Conservation (phyloP, 1,139 yeast genomes). For the Spencermartinsiella ligniputridi region DNA sequence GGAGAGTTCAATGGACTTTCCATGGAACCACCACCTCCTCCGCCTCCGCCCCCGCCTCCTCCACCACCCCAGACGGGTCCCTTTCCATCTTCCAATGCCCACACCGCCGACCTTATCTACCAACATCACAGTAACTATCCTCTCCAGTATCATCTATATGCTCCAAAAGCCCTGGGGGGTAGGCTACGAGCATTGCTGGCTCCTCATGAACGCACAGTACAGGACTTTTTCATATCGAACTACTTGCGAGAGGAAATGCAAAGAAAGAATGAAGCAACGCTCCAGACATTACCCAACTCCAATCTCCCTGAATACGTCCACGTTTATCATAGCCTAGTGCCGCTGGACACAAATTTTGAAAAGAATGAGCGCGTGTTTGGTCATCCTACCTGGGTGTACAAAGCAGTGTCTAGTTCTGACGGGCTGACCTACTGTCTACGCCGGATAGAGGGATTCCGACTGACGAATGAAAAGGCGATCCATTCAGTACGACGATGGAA, state of each 20-base stretch:
- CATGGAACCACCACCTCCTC: constrained; percentile 12
- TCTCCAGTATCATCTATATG: constrained; percentile 80
- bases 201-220: constrained; percentile 62
- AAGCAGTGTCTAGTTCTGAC: constrained; percentile 73
- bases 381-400: constrained; percentile 61
- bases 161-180: constrained; percentile 77
- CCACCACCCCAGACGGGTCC: constrained; percentile 4
- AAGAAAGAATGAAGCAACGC: constrained; percentile 72
- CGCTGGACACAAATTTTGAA: constrained; percentile 64
- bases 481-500: constrained; percentile 51
- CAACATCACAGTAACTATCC: constrained; percentile 43
- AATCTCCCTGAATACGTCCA: constrained; percentile 73
- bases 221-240: constrained; percentile 66
- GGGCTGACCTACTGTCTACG: constrained; percentile 76
- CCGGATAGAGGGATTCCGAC: constrained; percentile 61
- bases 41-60: constrained; percentile 4
- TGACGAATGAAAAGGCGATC: constrained; percentile 56
- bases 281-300: constrained; percentile 61
- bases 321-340: constrained; percentile 79
- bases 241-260: constrained; percentile 69
- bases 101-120: constrained; percentile 16
- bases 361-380: constrained; percentile 54
- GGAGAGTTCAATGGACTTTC: constrained; percentile 11
- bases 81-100: neutral
- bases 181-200: constrained; percentile 38